Base-by-base conservation (phyloP, 345 rosid species). In the Combretum micranthum region DNA sequence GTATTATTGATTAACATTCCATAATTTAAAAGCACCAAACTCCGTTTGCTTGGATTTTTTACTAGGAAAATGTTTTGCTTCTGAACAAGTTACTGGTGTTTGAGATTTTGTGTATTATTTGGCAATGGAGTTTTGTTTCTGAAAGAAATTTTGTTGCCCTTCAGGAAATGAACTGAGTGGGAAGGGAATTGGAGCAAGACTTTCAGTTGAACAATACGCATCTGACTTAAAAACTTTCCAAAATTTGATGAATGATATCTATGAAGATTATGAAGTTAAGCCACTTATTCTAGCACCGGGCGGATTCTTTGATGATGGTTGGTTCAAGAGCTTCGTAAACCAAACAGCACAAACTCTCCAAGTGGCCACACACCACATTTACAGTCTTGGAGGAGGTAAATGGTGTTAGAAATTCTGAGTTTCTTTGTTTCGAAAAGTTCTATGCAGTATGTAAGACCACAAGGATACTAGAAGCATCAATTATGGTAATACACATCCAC, bases 91-190 rank as follows among this genome's bases (percentile, higher is more conserved):
- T 25, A 25, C 26, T 25, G 3, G 26, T 2, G 26, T 25, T 25
- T 25, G 5, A 25, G 5, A 5, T 25, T 25, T 5, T 25, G 3
- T 5, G 26, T 25, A 25, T 25, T 25, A 25, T 25, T 2, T 25
- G 26, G 26, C 26, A 44, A 50, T 15, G 2, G 8, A 11, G n/a
- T 17, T 60, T 19, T 39, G 16, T 60, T 3, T 50, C 55, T 15
- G 55, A 60, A 21, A 7, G 9, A n/a, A 2, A 13, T 44, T 20
- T 37, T 43, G 17, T 32, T 55, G 17, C 47, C 23, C 22, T 18
- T 12, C 70, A 77, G 80, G 86, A 52, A 81, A 81, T 69, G 86
- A 81, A 62, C 59, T 81, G 59, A 63, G 86, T 55, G 82, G 75
- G 44, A 20, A 12, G 2, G 86, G 83, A 53, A 22, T 75, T 42